A percentile compares a stretch with the other conserved stretches of the same genome.
These are phyloP conservation scores for Talaromyces sp. DNA, from an alignment of 2,329 filamentous ascomycete species.

Conservation along the genomic window DNA sequence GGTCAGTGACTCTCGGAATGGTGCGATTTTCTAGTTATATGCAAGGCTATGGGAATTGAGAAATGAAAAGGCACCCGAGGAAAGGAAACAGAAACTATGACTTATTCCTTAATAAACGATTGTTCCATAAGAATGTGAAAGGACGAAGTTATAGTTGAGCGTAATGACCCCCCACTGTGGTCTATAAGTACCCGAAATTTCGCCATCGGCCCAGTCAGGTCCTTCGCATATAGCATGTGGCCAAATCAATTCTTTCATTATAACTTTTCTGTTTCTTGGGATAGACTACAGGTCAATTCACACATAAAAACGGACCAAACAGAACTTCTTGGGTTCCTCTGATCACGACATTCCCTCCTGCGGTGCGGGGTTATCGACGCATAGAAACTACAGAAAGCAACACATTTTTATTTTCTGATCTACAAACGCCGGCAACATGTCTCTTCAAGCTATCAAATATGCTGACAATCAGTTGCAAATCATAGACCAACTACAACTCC, in stretches of 20 bases:
- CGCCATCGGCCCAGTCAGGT: conserved; percentile 9
- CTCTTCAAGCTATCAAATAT: conserved; percentile 60
- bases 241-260: neutral
- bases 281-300: neutral
- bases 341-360: neutral
- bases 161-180: neutral
- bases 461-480: conserved; percentile 52
- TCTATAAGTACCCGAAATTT: neutral
- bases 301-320: neutral
- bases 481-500: conserved; percentile 59
- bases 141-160: neutral
- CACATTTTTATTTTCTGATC: neutral
- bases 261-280: neutral
- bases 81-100: neutral
- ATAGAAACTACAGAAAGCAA: neutral
- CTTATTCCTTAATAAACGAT: neutral
- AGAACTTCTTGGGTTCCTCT: neutral
- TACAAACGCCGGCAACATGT: conserved; percentile 27
- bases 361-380: conserved; percentile 1
- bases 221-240: conserved; percentile 5
- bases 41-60: neutral
- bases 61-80: neutral
- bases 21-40: neutral
- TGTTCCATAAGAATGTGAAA: neutral
- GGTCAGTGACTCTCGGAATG: neutral